Evolutionary conservation across 2,329 filamentous ascomycete species (phyloP).

Genomic region (Calonectria pauciramosa): DNA sequence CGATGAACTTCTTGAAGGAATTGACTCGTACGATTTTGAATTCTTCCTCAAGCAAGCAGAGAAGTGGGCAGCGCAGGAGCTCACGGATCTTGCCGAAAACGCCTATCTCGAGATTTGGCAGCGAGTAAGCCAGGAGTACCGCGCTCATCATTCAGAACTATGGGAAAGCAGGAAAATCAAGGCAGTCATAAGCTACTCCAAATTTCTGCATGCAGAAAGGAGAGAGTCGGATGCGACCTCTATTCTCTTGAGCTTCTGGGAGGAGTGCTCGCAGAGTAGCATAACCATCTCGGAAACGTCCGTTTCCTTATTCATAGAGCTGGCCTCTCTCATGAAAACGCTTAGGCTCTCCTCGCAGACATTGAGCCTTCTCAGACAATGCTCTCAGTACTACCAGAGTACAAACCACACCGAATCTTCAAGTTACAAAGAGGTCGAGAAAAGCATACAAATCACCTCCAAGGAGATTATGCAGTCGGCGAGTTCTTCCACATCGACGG

Average conservation of each 20-base stretch:
- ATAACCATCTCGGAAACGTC: neutral
- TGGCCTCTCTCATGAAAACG: neutral
- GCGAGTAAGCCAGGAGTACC: constrained; percentile 2
- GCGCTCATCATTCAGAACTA: neutral
- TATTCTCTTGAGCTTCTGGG: neutral
- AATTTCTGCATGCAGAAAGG: neutral
- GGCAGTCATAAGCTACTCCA: neutral
- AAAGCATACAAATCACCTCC: neutral
- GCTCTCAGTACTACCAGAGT: constrained; percentile 1
- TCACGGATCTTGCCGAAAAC: neutral
- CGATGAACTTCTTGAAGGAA: neutral
- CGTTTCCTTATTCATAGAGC: neutral
- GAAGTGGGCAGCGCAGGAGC: neutral
- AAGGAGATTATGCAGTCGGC: constrained; percentile 7
- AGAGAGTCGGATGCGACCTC: neutral
- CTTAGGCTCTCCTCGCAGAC: neutral
- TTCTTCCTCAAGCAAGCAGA: constrained; percentile 2
- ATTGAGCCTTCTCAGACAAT: neutral
- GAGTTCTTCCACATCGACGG: neutral
- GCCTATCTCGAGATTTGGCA: constrained; percentile 1
- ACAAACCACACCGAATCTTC: neutral
- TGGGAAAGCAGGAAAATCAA: constrained; percentile 1
- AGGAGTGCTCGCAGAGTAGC: constrained; percentile 3
- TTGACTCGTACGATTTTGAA: neutral
- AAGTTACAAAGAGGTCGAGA: neutral